Conservation (phyloP, 805 yeast species). For the Starmerella kuoi region DNA sequence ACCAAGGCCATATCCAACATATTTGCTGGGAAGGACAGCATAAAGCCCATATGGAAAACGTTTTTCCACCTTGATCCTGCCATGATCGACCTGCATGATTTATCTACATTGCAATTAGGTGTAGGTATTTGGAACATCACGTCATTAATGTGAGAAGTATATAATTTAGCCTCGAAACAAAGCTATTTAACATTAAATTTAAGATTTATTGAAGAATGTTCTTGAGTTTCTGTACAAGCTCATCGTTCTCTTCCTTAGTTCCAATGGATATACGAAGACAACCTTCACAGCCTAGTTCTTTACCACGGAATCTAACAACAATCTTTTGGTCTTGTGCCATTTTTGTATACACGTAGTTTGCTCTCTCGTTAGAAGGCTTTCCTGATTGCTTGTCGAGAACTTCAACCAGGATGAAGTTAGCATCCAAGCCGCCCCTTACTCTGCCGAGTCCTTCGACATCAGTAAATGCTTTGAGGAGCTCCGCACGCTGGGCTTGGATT, state of each 20-base stretch:
- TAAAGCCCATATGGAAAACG: conserved; percentile 23
- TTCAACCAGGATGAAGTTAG: conserved; percentile 73
- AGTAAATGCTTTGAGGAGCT: conserved; percentile 43
- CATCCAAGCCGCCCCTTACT: conserved; percentile 72
- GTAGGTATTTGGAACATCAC: conserved; percentile 14
- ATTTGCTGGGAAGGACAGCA: neutral
- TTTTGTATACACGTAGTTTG: conserved; percentile 49
- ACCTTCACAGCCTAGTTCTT: conserved; percentile 79
- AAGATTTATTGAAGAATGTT: conserved; percentile 2
- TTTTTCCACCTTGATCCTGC: conserved; percentile 11
- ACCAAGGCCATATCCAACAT: neutral
- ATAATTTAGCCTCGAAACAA: neutral
- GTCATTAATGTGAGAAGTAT: neutral
- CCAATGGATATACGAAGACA: conserved; percentile 82
- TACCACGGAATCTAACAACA: conserved; percentile 85
- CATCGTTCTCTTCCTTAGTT: conserved; percentile 58
- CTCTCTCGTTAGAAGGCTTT: conserved; percentile 53
- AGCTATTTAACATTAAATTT: neutral
- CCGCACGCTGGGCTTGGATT: conserved; percentile 44
- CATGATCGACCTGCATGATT: neutral
- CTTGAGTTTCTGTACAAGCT: conserved; percentile 40
- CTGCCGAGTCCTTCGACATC: conserved; percentile 53
- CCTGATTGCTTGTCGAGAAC: conserved; percentile 48
- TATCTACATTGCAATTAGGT: conserved; percentile 3
- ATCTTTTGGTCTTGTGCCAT: conserved; percentile 65